phyloP scores from a whole-genome alignment of 2,329 filamentous ascomycete genomes.

The Microcera coccophila region DNA sequence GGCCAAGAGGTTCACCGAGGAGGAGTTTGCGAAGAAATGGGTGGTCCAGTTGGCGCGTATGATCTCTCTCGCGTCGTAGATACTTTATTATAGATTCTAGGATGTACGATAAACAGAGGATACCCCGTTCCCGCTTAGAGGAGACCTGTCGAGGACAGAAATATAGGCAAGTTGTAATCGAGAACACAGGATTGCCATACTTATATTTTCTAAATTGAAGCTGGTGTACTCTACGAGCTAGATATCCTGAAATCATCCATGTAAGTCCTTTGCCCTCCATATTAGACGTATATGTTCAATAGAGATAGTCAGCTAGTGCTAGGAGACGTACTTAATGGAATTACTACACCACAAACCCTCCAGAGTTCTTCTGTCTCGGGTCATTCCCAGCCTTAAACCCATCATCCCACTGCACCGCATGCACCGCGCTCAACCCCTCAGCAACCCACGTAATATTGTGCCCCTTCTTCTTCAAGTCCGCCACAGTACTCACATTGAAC shows the following conservation, averaged over 20 bases:
- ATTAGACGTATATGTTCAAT: too few relatives aligned
- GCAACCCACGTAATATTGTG: slow-evolving; percentile 70
- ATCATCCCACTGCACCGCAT: slow-evolving; percentile 61
- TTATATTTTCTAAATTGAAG: too few relatives aligned
- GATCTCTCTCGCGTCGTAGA: slow-evolving; percentile 44
- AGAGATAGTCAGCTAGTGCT: not conserved
- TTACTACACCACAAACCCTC: slow-evolving; percentile 13
- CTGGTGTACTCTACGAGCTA: too few relatives aligned
- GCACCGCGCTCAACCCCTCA: slow-evolving; percentile 63
- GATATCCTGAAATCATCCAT: too few relatives aligned
- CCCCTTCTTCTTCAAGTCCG: slow-evolving; percentile 58
- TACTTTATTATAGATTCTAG: too few relatives aligned
- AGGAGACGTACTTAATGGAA: not conserved
- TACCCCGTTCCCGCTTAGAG: slow-evolving; percentile 31
- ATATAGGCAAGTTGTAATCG: too few relatives aligned
- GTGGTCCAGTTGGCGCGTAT: slow-evolving; percentile 68
- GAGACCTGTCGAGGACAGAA: too few relatives aligned
- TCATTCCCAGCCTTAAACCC: slow-evolving; percentile 76
- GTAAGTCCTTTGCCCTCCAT: too few relatives aligned
- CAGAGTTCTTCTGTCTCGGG: slow-evolving; percentile 68
- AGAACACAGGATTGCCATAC: too few relatives aligned
- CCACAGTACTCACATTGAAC: slow-evolving; percentile 63
- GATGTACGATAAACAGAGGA: slow-evolving; percentile 33
- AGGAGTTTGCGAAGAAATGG: slow-evolving; percentile 80
- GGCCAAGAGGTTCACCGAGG: slow-evolving; percentile 80